Conservation (phyloP, 768 basidiomycete species). For the Suillus ampliporus region DNA sequence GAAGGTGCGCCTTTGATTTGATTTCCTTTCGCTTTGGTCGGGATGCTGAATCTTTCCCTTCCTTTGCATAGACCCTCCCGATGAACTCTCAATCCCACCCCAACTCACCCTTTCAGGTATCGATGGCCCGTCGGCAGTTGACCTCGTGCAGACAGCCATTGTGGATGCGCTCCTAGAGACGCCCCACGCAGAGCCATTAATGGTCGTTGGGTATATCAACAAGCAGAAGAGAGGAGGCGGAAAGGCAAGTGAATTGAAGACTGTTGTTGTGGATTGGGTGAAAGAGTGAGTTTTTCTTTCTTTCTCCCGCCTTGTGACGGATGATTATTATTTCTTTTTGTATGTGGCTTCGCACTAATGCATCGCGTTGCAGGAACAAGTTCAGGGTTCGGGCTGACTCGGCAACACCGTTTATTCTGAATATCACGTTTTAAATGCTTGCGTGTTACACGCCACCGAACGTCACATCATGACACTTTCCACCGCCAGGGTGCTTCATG, state of each 20-base stretch:
- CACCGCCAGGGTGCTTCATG: background rate
- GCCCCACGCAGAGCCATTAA: background rate
- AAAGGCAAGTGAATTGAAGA: slow-evolving; percentile 11
- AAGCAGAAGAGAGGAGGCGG: slow-evolving; percentile 18
- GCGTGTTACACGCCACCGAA: background rate
- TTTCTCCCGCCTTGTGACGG: background rate
- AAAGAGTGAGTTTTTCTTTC: slow-evolving; percentile 21
- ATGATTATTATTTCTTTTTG: background rate
- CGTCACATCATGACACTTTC: too few species aligned
- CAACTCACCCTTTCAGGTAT: slow-evolving; percentile 10
- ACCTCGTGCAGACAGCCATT: slow-evolving; percentile 4
- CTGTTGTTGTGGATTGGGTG: slow-evolving; percentile 15
- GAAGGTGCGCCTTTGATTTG: slow-evolving; percentile 5
- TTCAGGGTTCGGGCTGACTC: slow-evolving; percentile 10
- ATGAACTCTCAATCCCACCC: background rate
- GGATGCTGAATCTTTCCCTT: background rate
- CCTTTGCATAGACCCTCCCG: background rate
- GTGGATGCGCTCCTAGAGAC: slow-evolving; percentile 1
- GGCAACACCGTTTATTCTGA: slow-evolving; percentile 11
- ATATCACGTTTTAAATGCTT: slow-evolving; percentile 18
- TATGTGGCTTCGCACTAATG: background rate
- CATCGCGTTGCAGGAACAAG: slow-evolving; percentile 21
- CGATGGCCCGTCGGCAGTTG: background rate
- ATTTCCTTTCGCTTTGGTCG: background rate
- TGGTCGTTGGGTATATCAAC: slow-evolving; percentile 12